These are phyloP conservation scores for Ogataea thermomethanolica DNA, from an alignment of 805 yeast genomes.

Conservation along the genomic window DNA sequence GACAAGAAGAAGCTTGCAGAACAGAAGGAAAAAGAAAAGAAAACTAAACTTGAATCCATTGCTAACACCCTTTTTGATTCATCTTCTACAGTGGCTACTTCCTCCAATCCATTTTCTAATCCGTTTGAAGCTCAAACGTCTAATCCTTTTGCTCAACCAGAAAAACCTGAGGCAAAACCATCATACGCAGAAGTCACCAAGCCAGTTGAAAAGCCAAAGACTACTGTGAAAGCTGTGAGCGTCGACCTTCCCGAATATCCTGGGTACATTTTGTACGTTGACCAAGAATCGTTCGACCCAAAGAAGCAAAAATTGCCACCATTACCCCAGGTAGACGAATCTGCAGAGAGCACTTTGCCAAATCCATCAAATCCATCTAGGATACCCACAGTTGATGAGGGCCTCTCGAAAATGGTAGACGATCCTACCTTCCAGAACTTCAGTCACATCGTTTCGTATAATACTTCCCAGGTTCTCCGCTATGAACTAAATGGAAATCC, in stretches of 20 bases:
- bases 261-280: constrained; percentile 68
- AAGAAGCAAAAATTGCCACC: constrained; percentile 41
- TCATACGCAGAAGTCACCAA: constrained; percentile 21
- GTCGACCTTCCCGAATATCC: constrained; percentile 49
- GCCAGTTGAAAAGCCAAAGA: constrained; percentile 6
- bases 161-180: constrained; percentile 6
- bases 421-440: constrained; percentile 81
- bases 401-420: constrained; percentile 54
- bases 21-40: constrained; percentile 40
- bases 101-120: constrained; percentile 27
- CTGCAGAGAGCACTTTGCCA: constrained; percentile 1
- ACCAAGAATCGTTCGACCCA: constrained; percentile 58
- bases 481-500: constrained; percentile 82
- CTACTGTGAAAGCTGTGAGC: constrained; percentile 4
- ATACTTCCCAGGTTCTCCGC: constrained; percentile 83
- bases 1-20: constrained; percentile 42
- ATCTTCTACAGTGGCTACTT: constrained; percentile 8
- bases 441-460: constrained; percentile 68
- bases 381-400: constrained; percentile 41
- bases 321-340: constrained; percentile 37
- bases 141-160: constrained; percentile 14
- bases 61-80: constrained; percentile 42
- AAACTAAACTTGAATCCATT: constrained; percentile 36
- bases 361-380: constrained; percentile 20
- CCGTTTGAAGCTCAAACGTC: constrained; percentile 20